Conservation (phyloP, 768 basidiomycete genomes). For the Xanthoconium purpureum region DNA sequence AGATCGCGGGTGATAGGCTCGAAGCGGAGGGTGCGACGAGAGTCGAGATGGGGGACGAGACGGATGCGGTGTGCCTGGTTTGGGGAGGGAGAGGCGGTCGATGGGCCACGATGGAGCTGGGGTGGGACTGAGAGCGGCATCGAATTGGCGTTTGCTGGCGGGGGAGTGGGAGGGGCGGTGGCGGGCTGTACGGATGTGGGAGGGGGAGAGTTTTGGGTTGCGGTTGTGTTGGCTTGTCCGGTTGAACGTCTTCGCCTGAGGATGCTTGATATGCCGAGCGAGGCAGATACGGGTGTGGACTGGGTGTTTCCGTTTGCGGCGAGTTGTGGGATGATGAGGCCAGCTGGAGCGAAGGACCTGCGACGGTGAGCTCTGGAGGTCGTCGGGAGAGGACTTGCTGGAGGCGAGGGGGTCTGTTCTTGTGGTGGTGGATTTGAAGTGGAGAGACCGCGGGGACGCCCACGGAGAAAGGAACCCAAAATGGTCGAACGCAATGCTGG, state of each 20-base stretch:
- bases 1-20: constrained; percentile 90
- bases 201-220: constrained; percentile 19
- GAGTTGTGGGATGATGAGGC: constrained; percentile 35
- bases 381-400: constrained; percentile 38
- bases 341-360: constrained; percentile 39
- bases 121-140: constrained; percentile 23
- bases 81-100: constrained; percentile 18
- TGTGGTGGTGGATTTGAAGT: constrained; percentile 44
- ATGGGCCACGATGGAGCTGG: constrained; percentile 19
- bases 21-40: constrained; percentile 83
- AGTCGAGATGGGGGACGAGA: constrained; percentile 93
- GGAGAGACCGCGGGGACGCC: constrained; percentile 64
- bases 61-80: constrained; percentile 69
- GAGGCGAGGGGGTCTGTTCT: constrained; percentile 41
- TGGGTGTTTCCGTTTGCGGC: constrained; percentile 30
- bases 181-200: constrained; percentile 3
- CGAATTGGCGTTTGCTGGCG: constrained; percentile 6
- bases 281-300: constrained; percentile 23
- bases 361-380: constrained; percentile 34
- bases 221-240: constrained; percentile 40
- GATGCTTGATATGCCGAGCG: constrained; percentile 56
- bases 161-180: constrained; percentile 14
- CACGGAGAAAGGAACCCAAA: constrained; percentile 69
- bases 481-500: constrained; percentile 52
- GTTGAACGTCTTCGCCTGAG: constrained; percentile 66